Conservation (phyloP, 208 protist genomes). For the Sergeia podlipaevii region DNA sequence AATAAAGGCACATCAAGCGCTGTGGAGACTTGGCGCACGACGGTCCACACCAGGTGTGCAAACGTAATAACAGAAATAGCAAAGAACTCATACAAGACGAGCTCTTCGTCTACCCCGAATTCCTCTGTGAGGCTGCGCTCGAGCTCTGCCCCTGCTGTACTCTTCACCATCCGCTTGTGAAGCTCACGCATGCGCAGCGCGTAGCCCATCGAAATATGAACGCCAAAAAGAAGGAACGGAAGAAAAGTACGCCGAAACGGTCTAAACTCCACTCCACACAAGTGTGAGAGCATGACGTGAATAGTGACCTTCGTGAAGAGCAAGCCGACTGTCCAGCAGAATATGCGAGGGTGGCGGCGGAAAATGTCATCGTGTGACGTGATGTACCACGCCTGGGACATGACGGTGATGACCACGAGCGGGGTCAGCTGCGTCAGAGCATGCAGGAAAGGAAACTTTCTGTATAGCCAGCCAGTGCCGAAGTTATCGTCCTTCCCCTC, state of each 20-base stretch:
- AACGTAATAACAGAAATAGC: conserved; percentile 41
- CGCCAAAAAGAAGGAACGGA: conserved; percentile 57
- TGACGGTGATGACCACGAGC: conserved; percentile 40
- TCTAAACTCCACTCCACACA: conserved; percentile 41
- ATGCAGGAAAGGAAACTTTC: conserved; percentile 41
- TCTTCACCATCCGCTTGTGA: background rate
- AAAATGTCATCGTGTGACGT: conserved; percentile 73
- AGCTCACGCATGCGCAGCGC: conserved; percentile 29
- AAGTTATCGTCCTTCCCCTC: conserved; percentile 8
- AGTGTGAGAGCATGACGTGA: conserved; percentile 81
- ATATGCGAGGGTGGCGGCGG: conserved; percentile 63
- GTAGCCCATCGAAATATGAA: conserved; percentile 51
- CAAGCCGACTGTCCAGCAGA: conserved; percentile 81
- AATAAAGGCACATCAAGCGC: conserved; percentile 61
- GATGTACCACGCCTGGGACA: conserved; percentile 56
- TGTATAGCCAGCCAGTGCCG: conserved; percentile 1
- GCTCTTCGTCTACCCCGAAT: conserved; percentile 59
- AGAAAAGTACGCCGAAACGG: conserved; percentile 63
- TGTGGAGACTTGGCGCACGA: conserved; percentile 30
- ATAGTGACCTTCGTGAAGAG: conserved; percentile 77
- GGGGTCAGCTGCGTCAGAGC: conserved; percentile 57
- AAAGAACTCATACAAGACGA: conserved; percentile 67
- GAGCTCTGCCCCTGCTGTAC: background rate
- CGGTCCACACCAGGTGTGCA: conserved; percentile 47
- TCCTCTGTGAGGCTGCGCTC: background rate